Conservation (phyloP, 495 filamentous ascomycete species). For the Talaromyces thailandensis region DNA sequence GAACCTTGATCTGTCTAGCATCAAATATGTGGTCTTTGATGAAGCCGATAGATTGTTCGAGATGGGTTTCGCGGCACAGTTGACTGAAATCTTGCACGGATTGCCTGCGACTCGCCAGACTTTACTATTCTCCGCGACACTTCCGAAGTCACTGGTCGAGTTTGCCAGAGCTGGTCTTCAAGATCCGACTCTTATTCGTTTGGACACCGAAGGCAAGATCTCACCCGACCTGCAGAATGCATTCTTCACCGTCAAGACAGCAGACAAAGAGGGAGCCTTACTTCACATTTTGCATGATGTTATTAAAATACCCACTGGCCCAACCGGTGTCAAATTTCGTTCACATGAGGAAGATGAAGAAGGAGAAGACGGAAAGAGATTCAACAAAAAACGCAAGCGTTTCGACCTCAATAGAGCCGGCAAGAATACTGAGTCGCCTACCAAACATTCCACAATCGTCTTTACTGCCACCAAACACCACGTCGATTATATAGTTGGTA, state of each 20-base stretch:
- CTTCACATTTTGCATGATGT: slow-evolving; percentile 82
- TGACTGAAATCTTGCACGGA: slow-evolving; percentile 86
- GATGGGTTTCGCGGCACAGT: slow-evolving; percentile 91
- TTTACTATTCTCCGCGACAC: slow-evolving; percentile 86
- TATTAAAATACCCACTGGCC: slow-evolving; percentile 83
- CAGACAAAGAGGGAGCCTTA: slow-evolving; percentile 87
- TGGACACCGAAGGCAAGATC: slow-evolving; percentile 92
- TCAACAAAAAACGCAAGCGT: slow-evolving; percentile 59
- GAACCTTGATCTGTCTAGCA: slow-evolving; percentile 74
- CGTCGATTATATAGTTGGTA: slow-evolving; percentile 80
- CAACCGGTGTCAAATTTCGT: slow-evolving; percentile 43
- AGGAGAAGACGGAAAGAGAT: slow-evolving; percentile 39
- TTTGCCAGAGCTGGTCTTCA: slow-evolving; percentile 90
- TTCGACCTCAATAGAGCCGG: slow-evolving; percentile 22
- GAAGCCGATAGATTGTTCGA: slow-evolving; percentile 96
- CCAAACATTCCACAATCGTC: slow-evolving; percentile 76
- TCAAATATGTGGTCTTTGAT: slow-evolving; percentile 91
- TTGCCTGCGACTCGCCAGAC: slow-evolving; percentile 80
- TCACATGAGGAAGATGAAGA: slow-evolving; percentile 21
- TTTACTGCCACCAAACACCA: slow-evolving; percentile 95
- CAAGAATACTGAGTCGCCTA: slow-evolving; percentile 31
- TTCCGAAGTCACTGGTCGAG: slow-evolving; percentile 88
- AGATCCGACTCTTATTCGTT: slow-evolving; percentile 75
- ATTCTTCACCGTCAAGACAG: slow-evolving; percentile 86
- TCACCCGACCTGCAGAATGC: slow-evolving; percentile 88